Conservation (phyloP, 352 stramenopile genomes). For the Pythium vanterpoolii region DNA sequence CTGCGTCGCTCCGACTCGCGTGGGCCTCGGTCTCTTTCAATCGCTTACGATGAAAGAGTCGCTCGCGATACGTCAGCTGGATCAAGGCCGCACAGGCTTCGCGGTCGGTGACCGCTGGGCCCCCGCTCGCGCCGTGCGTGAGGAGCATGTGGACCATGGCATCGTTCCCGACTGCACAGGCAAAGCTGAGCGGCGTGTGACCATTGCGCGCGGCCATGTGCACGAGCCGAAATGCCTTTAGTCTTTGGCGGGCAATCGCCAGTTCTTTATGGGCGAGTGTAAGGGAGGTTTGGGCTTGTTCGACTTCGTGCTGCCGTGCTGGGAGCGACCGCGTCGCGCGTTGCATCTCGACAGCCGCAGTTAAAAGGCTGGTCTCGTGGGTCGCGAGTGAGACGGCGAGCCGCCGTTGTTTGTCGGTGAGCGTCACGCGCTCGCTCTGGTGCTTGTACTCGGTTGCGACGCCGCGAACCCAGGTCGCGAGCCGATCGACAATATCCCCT, state of each 20-base stretch:
- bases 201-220: slow-evolving; percentile 57
- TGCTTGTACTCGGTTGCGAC: slow-evolving; percentile 79
- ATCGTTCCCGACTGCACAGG: slow-evolving; percentile 64
- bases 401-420: slow-evolving; percentile 50
- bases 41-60: slow-evolving; percentile 25
- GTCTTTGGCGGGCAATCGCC: slow-evolving; percentile 36
- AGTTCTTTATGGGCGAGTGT: slow-evolving; percentile 39
- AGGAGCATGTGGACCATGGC: slow-evolving; percentile 72
- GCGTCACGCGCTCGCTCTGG: slow-evolving; percentile 43
- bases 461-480: slow-evolving; percentile 68
- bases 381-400: slow-evolving; percentile 37
- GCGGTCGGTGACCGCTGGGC: slow-evolving; percentile 46
- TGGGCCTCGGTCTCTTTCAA: neutral
- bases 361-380: slow-evolving; percentile 34
- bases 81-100: slow-evolving; percentile 59
- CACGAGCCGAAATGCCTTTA: slow-evolving; percentile 49
- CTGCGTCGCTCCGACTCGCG: slow-evolving; percentile 35
- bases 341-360: slow-evolving; percentile 54
- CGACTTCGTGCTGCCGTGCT: slow-evolving; percentile 59
- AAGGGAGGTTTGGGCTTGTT: slow-evolving; percentile 26
- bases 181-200: slow-evolving; percentile 71
- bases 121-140: slow-evolving; percentile 44
- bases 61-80: slow-evolving; percentile 54
- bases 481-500: slow-evolving; percentile 44
- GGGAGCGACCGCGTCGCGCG: slow-evolving; percentile 62